Percentiles rank a stretch among this genome's conserved stretches.
These are phyloP conservation scores for Leucosporidium creatinivorum DNA, from an alignment of 768 basidiomycete species.

Conservation along the genomic window DNA sequence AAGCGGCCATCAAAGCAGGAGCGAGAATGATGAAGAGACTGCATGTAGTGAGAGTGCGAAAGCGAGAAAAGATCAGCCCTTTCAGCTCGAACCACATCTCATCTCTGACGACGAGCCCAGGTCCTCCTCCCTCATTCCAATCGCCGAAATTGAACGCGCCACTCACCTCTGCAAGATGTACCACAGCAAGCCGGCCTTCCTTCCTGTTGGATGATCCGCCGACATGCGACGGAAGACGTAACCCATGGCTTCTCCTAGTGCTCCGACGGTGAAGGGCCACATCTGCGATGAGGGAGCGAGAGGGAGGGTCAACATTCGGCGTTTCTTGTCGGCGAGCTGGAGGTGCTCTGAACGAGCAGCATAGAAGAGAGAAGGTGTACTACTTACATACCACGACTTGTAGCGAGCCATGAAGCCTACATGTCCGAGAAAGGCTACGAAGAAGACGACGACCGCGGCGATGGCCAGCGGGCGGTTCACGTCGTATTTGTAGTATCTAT, in stretches of 20 bases:
- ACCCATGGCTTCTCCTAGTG: conserved; percentile 17
- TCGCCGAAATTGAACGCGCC: too few species aligned
- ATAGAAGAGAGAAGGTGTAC: background rate
- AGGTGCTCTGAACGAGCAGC: background rate
- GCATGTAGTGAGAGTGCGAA: background rate
- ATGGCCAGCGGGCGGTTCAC: conserved; percentile 6
- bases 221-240: conserved; percentile 21
- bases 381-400: conserved; percentile 15
- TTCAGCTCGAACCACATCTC: background rate
- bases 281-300: conserved; percentile 7
- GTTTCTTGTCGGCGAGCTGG: background rate
- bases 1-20: conserved; percentile 22
- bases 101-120: background rate
- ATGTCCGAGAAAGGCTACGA: conserved; percentile 8
- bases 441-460: conserved; percentile 13
- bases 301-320: background rate
- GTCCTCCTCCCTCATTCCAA: background rate
- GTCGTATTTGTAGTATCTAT: conserved; percentile 11
- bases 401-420: background rate
- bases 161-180: conserved; percentile 10
- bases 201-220: conserved; percentile 17
- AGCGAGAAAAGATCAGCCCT: background rate
- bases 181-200: conserved; percentile 8
- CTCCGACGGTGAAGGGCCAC: conserved; percentile 24
- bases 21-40: conserved; percentile 27